Evolutionary conservation across 768 basidiomycete species (phyloP), one percentile per base, ranked within the genome.

Genomic region (Trametes meyenii): DNA sequence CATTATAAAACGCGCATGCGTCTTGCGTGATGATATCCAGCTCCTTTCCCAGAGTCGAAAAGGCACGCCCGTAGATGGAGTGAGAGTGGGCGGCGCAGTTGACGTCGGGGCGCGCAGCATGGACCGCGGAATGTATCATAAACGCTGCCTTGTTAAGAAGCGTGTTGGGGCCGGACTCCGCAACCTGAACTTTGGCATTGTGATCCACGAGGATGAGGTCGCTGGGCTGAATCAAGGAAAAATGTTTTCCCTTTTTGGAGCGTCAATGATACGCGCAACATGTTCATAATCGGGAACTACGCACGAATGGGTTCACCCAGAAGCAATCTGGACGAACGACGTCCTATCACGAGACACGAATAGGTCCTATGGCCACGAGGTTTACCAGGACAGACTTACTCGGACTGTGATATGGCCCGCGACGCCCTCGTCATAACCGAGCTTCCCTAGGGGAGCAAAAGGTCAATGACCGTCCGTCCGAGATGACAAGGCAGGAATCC

Each of bases 331-430:
- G 64, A 42, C 69, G 71, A 56, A 80, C 72, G 19, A 75, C 74
- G 61, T 81, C 79, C 77, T 76, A 56, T 36, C 13, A 21, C 52
- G 12, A 44, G 35, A 50, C 19, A 40, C 21, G 42, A 49, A 40
- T 2, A 33, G 5, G 2, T 6, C n/a, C 33, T 29, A 39, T 12
- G 10, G 19, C 50, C 51, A 29, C 13, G 11, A 33, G 3, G 11
- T 5, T 51, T 11, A 21, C 16, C 13, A 24, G 8, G 38, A 12
- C 19, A 19, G 0, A 54, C 63, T 26, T 40, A 68, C 71, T 35
- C 81, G 76, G 38, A 81, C 78, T 26, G 82, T 82, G 61, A 83
- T 83, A 64, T 83, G 81, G 0, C 82, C 82, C 16, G 81, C 79
- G 33, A 79, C 72, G 35, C 81, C 82, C 62, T 82, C 79, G 48